phyloP scores from a whole-genome alignment of 345 rosid species.

The Populus tremula region DNA sequence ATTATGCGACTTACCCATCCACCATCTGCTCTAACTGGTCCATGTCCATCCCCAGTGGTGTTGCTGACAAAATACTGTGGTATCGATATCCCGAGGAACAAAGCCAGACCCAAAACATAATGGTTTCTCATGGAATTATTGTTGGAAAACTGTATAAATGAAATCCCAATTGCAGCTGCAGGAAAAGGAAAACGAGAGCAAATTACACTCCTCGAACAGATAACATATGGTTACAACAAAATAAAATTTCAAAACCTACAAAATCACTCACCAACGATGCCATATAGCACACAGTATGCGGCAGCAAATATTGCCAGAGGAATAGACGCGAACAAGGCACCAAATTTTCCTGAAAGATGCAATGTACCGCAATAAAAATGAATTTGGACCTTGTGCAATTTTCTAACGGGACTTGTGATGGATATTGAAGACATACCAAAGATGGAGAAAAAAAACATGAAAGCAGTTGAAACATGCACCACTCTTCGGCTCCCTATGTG shows the following conservation, averaged over 20 bases:
- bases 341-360: slow-evolving; percentile 70
- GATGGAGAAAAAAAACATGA: slow-evolving; percentile 97
- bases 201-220: not conserved
- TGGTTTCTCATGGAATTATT: slow-evolving; percentile 83
- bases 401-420: not conserved
- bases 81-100: slow-evolving; percentile 83
- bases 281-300: slow-evolving; percentile 79
- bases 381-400: not conserved
- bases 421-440: slow-evolving; percentile 55
- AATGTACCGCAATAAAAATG: not conserved
- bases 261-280: slow-evolving; percentile 75
- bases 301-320: slow-evolving; percentile 92
- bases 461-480: slow-evolving; percentile 85
- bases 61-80: slow-evolving; percentile 65
- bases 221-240: not conserved
- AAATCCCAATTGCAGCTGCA: slow-evolving; percentile 80
- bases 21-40: slow-evolving; percentile 73
- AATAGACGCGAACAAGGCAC: slow-evolving; percentile 95
- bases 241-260: not conserved
- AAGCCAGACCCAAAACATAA: slow-evolving; percentile 73
- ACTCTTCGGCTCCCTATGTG: slow-evolving; percentile 93
- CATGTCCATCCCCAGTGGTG: slow-evolving; percentile 52
- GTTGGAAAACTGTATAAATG: slow-evolving; percentile 82
- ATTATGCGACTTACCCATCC: slow-evolving; percentile 73
- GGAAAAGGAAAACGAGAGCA: not conserved